phyloP scores from a whole-genome alignment of 352 stramenopile species.

The Globisporangium radiosum region DNA sequence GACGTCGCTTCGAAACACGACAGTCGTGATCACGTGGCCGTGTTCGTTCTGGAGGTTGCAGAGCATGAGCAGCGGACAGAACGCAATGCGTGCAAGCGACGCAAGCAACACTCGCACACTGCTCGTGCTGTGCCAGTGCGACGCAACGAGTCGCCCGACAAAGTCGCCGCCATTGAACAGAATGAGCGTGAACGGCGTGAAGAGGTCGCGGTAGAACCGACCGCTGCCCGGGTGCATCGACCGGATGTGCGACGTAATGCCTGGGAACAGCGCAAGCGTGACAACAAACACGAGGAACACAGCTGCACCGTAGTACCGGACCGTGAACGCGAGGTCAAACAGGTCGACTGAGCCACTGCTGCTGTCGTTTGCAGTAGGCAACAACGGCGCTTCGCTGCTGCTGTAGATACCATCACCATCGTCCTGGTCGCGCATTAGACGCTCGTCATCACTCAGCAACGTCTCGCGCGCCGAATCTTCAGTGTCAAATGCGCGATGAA shows the following conservation, averaged over 20 bases:
- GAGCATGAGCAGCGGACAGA: slow-evolving; percentile 67
- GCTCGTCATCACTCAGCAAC: slow-evolving; percentile 21
- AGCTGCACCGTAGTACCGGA: slow-evolving; percentile 47
- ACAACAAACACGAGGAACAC: slow-evolving; percentile 78
- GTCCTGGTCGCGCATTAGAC: slow-evolving; percentile 3
- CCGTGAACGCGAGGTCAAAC: slow-evolving; percentile 46
- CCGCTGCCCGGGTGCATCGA: slow-evolving; percentile 37
- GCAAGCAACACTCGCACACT: slow-evolving; percentile 26
- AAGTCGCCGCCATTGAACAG: slow-evolving; percentile 78
- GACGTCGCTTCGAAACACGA: slow-evolving; percentile 72
- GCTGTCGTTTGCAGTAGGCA: not conserved
- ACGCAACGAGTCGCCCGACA: slow-evolving; percentile 45
- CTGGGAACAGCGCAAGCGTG: slow-evolving; percentile 70
- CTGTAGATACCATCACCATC: not conserved
- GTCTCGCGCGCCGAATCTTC: slow-evolving; percentile 30
- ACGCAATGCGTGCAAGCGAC: slow-evolving; percentile 36
- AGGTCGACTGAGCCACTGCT: slow-evolving; percentile 31
- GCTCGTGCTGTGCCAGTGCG: slow-evolving; percentile 27
- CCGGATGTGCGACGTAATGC: slow-evolving; percentile 64
- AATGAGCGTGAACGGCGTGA: slow-evolving; percentile 72
- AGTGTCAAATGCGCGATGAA: slow-evolving; percentile 6
- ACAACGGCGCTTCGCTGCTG: not conserved
- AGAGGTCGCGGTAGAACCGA: slow-evolving; percentile 55
- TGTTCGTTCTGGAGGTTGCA: slow-evolving; percentile 74
- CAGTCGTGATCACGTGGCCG: slow-evolving; percentile 50